Evolutionary conservation across 495 filamentous ascomycete species (phyloP).

Genomic region (Acidomyces sp.): DNA sequence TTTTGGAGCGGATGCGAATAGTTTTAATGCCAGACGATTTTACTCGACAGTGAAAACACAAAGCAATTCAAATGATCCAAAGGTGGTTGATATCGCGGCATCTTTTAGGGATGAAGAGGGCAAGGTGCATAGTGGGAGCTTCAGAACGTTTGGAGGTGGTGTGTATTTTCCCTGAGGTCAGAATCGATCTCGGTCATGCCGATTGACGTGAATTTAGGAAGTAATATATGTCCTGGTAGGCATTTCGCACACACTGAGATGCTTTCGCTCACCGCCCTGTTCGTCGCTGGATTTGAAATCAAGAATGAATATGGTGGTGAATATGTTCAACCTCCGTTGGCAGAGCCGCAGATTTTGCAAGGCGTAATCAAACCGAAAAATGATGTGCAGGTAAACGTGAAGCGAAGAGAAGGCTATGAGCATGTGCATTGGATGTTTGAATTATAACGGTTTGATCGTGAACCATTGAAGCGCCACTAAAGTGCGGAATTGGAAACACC

Average conservation of each 20-base stretch:
- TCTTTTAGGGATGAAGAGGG: slow-evolving; percentile 7
- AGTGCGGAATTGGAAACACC: too few species aligned
- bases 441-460: too few species aligned
- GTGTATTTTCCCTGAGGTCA: slow-evolving; percentile 22
- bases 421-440: slow-evolving; percentile 12
- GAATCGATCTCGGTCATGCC: slow-evolving; percentile 2
- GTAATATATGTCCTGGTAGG: slow-evolving; percentile 38
- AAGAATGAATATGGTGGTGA: slow-evolving; percentile 18
- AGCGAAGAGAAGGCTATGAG: slow-evolving; percentile 12
- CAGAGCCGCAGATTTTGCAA: neutral
- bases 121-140: slow-evolving; percentile 20
- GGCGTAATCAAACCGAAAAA: slow-evolving; percentile 19
- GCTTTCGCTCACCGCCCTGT: slow-evolving; percentile 32
- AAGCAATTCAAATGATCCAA: neutral
- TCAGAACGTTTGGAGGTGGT: slow-evolving; percentile 43
- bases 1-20: slow-evolving; percentile 13
- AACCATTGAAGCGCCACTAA: too few species aligned
- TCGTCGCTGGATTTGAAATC: slow-evolving; percentile 37
- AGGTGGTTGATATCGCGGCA: slow-evolving; percentile 21
- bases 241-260: slow-evolving; percentile 44
- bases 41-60: neutral
- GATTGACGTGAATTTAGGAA: slow-evolving; percentile 16
- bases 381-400: slow-evolving; percentile 19
- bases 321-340: slow-evolving; percentile 10
- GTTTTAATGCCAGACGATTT: slow-evolving; percentile 15